Conservation (phyloP, 2,329 filamentous ascomycete genomes). For the Fusarium brachygibbosum region DNA sequence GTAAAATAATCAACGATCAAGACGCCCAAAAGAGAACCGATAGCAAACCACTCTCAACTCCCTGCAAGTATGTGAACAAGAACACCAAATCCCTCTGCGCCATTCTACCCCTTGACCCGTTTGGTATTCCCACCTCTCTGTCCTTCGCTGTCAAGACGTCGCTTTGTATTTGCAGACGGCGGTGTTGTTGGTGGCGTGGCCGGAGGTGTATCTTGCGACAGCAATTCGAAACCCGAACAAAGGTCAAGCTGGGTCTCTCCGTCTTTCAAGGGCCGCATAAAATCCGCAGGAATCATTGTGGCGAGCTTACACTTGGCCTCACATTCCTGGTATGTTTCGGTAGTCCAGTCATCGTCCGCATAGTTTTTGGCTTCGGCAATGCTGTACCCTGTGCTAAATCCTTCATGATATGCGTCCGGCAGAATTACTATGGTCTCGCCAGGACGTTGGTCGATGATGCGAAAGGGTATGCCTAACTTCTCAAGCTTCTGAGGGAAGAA, state of each 20-base stretch:
- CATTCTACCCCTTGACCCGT: slow-evolving; percentile 38
- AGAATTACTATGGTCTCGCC: slow-evolving; percentile 58
- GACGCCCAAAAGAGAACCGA: slow-evolving; percentile 2
- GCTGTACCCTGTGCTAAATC: slow-evolving; percentile 59
- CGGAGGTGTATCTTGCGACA: slow-evolving; percentile 23
- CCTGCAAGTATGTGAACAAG: slow-evolving; percentile 20
- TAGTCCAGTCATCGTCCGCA: slow-evolving; percentile 55
- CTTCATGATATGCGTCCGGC: slow-evolving; percentile 58
- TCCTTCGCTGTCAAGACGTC: slow-evolving; percentile 29
- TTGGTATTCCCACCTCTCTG: slow-evolving; percentile 33
- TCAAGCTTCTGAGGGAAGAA: slow-evolving; percentile 58
- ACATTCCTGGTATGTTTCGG: slow-evolving; percentile 55
- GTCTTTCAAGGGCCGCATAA: slow-evolving; percentile 51
- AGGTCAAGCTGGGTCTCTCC: slow-evolving; percentile 54
- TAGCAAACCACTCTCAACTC: no score
- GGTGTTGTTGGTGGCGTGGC: slow-evolving; percentile 14
- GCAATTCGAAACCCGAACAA: slow-evolving; percentile 46
- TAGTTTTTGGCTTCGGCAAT: slow-evolving; percentile 59
- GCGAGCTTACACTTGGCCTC: slow-evolving; percentile 51
- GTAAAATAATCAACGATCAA: slow-evolving; percentile 15
- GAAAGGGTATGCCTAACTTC: slow-evolving; percentile 56
- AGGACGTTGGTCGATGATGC: slow-evolving; percentile 56
- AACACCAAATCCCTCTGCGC: slow-evolving; percentile 11
- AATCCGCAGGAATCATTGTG: slow-evolving; percentile 55
- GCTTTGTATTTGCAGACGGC: slow-evolving; percentile 27